phyloP scores from a whole-genome alignment of 1,139 yeast species.

The Williopsis jadinii region DNA sequence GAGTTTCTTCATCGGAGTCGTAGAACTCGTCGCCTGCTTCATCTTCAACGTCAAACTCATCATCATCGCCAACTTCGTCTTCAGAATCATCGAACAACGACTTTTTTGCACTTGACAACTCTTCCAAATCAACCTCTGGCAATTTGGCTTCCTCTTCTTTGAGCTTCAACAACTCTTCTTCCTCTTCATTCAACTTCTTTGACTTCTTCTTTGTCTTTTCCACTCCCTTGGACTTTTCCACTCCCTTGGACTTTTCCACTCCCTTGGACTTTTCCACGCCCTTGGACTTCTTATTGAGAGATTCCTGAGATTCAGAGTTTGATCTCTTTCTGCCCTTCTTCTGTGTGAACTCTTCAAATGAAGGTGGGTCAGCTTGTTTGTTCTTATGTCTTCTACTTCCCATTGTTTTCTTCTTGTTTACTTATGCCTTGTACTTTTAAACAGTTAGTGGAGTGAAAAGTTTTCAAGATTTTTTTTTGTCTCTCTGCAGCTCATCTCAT shows the following conservation, averaged over 20 bases:
- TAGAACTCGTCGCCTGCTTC: slow-evolving; percentile 40
- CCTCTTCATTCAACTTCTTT: slow-evolving; percentile 24
- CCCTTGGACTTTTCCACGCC: slow-evolving; percentile 18
- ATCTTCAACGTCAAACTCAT: slow-evolving; percentile 48
- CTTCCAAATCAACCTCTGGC: slow-evolving; percentile 61
- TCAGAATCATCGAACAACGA: slow-evolving; percentile 76
- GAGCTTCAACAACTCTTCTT: slow-evolving; percentile 24
- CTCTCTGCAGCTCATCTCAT: background rate
- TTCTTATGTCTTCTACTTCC: slow-evolving; percentile 83
- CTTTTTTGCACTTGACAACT: slow-evolving; percentile 59
- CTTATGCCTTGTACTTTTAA: background rate
- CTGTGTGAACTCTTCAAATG: slow-evolving; percentile 72
- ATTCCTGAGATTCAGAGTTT: slow-evolving; percentile 21
- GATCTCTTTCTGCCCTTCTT: slow-evolving; percentile 34
- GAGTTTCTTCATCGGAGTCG: slow-evolving; percentile 46
- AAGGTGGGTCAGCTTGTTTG: slow-evolving; percentile 87
- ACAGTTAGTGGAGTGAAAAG: too few relatives aligned
- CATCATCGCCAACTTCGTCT: slow-evolving; percentile 33
- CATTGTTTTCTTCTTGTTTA: slow-evolving; percentile 35
- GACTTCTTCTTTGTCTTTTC: slow-evolving; percentile 22
- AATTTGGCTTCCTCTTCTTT: slow-evolving; percentile 40
- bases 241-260: slow-evolving; percentile 17
- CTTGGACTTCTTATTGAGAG: slow-evolving; percentile 14
- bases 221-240: slow-evolving; percentile 19
- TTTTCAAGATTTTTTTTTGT: background rate